These are phyloP conservation scores for Alternaria panax DNA, from an alignment of 2,329 filamentous ascomycete genomes.

Conservation along the genomic window DNA sequence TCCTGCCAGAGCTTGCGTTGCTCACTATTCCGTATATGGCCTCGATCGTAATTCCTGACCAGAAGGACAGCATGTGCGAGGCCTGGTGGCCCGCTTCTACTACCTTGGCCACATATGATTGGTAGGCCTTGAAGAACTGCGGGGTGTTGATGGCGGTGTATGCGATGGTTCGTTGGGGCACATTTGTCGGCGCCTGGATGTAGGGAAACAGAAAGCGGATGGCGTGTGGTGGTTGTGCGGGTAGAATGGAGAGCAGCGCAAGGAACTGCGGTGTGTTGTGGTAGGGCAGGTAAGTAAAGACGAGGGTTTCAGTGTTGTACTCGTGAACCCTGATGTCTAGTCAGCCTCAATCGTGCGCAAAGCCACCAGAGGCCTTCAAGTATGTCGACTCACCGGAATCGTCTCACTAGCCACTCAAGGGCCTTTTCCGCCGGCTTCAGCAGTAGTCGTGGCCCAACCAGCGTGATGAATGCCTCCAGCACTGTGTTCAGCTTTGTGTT, in stretches of 20 bases:
- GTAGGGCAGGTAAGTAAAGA: conserved; percentile 91
- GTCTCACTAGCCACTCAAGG: conserved; percentile 90
- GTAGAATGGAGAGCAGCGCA: conserved; percentile 86
- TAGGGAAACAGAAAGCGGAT: conserved; percentile 90
- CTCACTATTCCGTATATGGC: conserved; percentile 84
- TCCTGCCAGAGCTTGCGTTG: conserved; percentile 75
- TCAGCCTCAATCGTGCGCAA: neutral
- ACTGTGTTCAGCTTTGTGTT: conserved; percentile 82
- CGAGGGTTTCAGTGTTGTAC: conserved; percentile 78
- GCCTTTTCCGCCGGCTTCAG: conserved; percentile 89
- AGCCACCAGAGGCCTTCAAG: neutral
- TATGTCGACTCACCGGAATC: conserved; percentile 64
- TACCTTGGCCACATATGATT: conserved; percentile 78
- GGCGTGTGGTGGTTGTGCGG: conserved; percentile 73
- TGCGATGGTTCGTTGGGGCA: conserved; percentile 81
- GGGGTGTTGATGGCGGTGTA: conserved; percentile 82
- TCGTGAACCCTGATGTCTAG: conserved; percentile 72
- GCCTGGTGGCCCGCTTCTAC: conserved; percentile 77
- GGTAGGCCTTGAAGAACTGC: conserved; percentile 77
- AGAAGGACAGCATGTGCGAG: conserved; percentile 82
- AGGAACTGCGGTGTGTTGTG: conserved; percentile 86
- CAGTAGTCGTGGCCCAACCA: conserved; percentile 77
- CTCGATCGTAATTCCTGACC: conserved; percentile 88
- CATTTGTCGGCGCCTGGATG: conserved; percentile 75
- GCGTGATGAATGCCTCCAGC: conserved; percentile 81